Base-by-base conservation (phyloP, 805 yeast genomes). In the Metschnikowia sp. region DNA sequence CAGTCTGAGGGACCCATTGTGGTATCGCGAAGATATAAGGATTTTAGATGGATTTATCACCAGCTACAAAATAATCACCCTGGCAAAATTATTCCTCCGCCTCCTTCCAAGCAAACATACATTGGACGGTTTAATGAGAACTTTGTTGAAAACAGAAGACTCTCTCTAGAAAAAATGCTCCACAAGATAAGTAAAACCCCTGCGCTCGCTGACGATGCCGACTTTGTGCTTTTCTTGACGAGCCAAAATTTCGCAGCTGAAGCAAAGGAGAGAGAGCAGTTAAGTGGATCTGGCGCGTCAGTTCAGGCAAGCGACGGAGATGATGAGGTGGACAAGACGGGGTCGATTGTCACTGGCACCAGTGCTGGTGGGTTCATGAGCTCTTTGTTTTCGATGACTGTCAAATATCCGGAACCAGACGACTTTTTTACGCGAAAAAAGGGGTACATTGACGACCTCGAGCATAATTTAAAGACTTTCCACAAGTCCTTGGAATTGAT, bases 71-170 rank as follows among this genome's bases (percentile, higher is more conserved):
- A 81, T 58, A 88, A 85, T 56, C 90, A 94, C 61, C 96, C 96
- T 32, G 99, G 99, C 0, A 75, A 77, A 49, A 83, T 94, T 33
- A 83, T 94, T 22, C 98, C 99, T 1, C 77, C 77, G 2, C 96
- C 98, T 1, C 97, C 98, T 4, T 91, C 97, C 0, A 96, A 88
- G 50, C 96, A 94, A 64, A 96, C 95, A 52, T 86, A 86, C 8
- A 84, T 91, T 46, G 97, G 98, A 4, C 77, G 97, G 52, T 90
- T 94, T 66, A 89, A 89, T 57, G 88, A 88, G 55, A 90, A 84
- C 57, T 91, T 94, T 57, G 82, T 94, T 43, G 97, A 94, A 64
- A 82, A 82, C 53, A 79, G 98, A 65, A 75, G 97, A 48, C 72
- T 84, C 22, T 88, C 92, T 5, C 74, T 94, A 60, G 97, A 92